phyloP scores from a whole-genome alignment of 805 yeast genomes.

The Yarrowia sp. region DNA sequence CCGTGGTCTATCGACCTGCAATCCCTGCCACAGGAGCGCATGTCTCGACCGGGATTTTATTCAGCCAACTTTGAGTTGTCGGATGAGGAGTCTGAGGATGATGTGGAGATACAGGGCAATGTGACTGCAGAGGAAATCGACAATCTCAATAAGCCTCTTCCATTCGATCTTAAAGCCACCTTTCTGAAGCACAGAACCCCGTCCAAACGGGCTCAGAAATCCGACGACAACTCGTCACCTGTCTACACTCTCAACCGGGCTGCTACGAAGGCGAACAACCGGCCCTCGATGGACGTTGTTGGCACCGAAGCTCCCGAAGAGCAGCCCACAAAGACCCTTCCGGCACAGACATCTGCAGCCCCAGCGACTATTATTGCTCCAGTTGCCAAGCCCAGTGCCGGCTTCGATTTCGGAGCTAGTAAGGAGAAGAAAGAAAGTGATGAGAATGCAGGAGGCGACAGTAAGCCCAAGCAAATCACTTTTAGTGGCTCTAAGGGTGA shows the following conservation, averaged over 20 bases:
- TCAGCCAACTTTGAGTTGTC: slow-evolving; percentile 7
- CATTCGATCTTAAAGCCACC: slow-evolving; percentile 3
- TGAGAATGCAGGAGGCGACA: neutral
- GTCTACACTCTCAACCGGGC: slow-evolving; percentile 3
- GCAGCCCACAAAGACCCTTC: neutral
- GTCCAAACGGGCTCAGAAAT: neutral
- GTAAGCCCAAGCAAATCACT: neutral
- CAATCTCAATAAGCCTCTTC: neutral
- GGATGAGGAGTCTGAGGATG: slow-evolving; percentile 16
- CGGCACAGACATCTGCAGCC: neutral
- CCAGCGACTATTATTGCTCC: neutral
- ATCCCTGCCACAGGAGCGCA: slow-evolving; percentile 3
- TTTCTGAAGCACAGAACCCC: slow-evolving; percentile 5
- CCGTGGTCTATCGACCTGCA: slow-evolving; percentile 12
- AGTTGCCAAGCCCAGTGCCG: slow-evolving; percentile 5
- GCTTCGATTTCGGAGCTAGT: neutral
- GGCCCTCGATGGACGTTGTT: neutral
- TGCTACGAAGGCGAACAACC: neutral
- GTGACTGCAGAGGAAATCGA: slow-evolving; percentile 1
- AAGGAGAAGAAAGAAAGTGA: neutral
- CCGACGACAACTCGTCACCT: neutral
- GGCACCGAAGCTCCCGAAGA: neutral
- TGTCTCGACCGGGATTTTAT: neutral
- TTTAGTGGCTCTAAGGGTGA: neutral
- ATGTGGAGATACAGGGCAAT: neutral